phyloP scores from a whole-genome alignment of 2,329 filamentous ascomycete species.

The Aspergillus piperis region DNA sequence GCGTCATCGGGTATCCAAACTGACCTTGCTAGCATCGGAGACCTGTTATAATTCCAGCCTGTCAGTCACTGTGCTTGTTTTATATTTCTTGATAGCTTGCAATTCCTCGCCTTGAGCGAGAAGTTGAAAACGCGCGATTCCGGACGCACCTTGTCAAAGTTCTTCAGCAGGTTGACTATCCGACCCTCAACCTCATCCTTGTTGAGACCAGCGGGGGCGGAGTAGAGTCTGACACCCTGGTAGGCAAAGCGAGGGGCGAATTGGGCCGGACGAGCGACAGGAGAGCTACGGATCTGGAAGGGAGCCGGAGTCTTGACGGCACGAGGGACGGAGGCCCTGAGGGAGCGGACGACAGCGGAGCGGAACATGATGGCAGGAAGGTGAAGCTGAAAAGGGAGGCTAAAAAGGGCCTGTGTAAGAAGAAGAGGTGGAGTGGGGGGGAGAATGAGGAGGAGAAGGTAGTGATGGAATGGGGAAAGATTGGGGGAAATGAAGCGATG shows the following conservation, averaged over 20 bases:
- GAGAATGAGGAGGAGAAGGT: background rate
- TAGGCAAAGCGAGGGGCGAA: slow-evolving; percentile 64
- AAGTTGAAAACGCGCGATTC: slow-evolving; percentile 6
- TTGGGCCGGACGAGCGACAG: slow-evolving; percentile 63
- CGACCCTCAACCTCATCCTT: slow-evolving; percentile 86
- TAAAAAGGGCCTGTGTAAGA: background rate
- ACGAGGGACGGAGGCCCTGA: slow-evolving; percentile 58
- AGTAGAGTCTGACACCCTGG: slow-evolving; percentile 79
- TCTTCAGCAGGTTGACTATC: slow-evolving; percentile 89
- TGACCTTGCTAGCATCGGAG: slow-evolving; percentile 44
- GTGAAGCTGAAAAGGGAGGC: slow-evolving; percentile 11
- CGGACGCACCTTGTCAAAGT: slow-evolving; percentile 86
- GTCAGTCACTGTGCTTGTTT: slow-evolving; percentile 11
- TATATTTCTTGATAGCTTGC: background rate
- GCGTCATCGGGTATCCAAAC: slow-evolving; percentile 12
- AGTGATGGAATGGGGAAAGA: slow-evolving; percentile 8
- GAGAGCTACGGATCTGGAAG: slow-evolving; percentile 60
- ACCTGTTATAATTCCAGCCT: slow-evolving; percentile 29
- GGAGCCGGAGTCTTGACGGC: slow-evolving; percentile 59
- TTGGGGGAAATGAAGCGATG: slow-evolving; percentile 25
- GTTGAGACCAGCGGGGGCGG: slow-evolving; percentile 73
- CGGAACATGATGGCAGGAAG: slow-evolving; percentile 73
- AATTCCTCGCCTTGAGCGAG: background rate
- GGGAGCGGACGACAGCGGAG: slow-evolving; percentile 77
- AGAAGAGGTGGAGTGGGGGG: slow-evolving; percentile 14